Base-by-base conservation (phyloP, 2,329 filamentous ascomycete species). In the Hymenoscyphus scutula region DNA sequence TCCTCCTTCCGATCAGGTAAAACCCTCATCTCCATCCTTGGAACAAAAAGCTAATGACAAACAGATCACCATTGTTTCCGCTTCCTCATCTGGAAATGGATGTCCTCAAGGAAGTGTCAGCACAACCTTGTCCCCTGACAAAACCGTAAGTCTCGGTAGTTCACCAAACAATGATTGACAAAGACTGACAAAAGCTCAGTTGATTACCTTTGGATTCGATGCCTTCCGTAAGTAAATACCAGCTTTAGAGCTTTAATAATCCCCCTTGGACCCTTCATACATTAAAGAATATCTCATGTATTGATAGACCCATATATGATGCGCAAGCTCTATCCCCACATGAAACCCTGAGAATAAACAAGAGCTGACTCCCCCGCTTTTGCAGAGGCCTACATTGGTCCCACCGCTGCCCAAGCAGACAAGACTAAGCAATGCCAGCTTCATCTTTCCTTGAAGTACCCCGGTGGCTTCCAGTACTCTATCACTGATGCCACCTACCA, bases 341-440 rank as follows among this genome's bases (percentile, higher is more conserved):
- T 23, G 10, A n/a, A 5, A 10, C 23, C 23, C 23, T 19, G 3
- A 11, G 19, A 23, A 48, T 48, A 23, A 48, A 48, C 41, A 23
- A 25, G 5, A 3, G 11, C 41, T 48, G 15, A 48, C 41, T 11
- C 7, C 6, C 19, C 32, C 15, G 41, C 3, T 6, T 48, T 48
- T 19, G 23, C 23, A 56, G 54, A 68, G 34, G 63, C 63, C n/a
- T 68, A 65, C 32, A 68, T 68, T 53, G 67, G 65, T 30, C 67
- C 67, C n/a, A 53, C 5, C 10, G 63, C 65, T 13, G 38, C 53
- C 15, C 63, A 63, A 37, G 60, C 67, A 32, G 67, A 68, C 45
- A 65, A 67, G 53, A 64, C 65, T 29, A 67, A 67, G 59, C 58
- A 64, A 29, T 68, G 67, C 62, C 67, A 68, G 61, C 59, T 68